These are phyloP conservation scores for Balamuthia mandrillaris DNA, from an alignment of 208 protist genomes.

Conservation along the genomic window DNA sequence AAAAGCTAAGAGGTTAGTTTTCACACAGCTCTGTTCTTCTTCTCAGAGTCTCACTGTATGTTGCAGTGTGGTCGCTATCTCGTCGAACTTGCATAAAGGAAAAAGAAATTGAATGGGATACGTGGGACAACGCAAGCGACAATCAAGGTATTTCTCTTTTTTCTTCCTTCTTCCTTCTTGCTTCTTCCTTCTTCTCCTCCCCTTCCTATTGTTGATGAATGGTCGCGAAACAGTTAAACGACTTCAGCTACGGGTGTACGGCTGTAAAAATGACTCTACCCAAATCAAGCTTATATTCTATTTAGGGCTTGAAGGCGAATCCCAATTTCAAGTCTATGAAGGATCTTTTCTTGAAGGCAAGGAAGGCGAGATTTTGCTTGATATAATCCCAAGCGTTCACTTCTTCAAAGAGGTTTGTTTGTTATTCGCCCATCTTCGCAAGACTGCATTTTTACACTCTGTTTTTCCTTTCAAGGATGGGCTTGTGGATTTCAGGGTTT, in stretches of 20 bases:
- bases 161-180: too few species aligned
- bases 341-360: conserved; percentile 6
- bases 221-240: not conserved
- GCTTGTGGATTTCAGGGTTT: too few species aligned
- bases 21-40: too few species aligned
- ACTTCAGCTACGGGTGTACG: not conserved
- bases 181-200: not conserved
- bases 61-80: too few species aligned
- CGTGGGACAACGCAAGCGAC: too few species aligned
- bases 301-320: conserved; percentile 23
- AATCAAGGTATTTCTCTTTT: not conserved
- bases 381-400: not conserved
- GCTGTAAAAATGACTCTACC: conserved; percentile 19
- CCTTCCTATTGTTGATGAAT: not conserved
- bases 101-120: too few species aligned
- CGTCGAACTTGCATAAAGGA: too few species aligned
- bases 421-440: not conserved
- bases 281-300: conserved; percentile 28
- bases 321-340: conserved; percentile 16
- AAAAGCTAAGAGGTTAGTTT: conserved; percentile 23
- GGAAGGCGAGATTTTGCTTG: conserved; percentile 20
- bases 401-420: not conserved
- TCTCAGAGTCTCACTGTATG: too few species aligned
- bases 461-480: too few species aligned
- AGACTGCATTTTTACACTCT: too few species aligned